These are phyloP conservation scores for Dicorynia guianensis DNA, from an alignment of 306 rosid genomes.

Conservation along the genomic window DNA sequence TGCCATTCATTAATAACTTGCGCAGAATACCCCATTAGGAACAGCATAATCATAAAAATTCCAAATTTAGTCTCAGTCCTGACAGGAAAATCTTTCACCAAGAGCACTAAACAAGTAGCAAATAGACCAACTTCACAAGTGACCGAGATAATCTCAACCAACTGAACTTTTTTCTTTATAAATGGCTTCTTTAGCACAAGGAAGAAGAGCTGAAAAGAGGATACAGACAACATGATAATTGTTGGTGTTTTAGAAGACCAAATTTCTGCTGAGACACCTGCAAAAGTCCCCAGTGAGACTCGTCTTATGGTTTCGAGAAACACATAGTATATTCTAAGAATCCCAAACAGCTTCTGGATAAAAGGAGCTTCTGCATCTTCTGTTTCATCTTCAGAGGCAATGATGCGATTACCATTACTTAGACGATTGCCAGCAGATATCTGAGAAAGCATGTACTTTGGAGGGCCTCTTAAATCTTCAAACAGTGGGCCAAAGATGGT, in stretches of 20 bases:
- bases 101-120: slow-evolving; percentile 55
- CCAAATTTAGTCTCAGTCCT: slow-evolving; percentile 56
- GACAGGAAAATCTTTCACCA: slow-evolving; percentile 54
- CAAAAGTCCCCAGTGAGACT: slow-evolving; percentile 64
- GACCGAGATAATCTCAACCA: slow-evolving; percentile 78
- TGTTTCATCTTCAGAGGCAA: slow-evolving; percentile 88
- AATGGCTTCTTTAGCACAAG: slow-evolving; percentile 92
- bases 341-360: slow-evolving; percentile 91
- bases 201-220: slow-evolving; percentile 87
- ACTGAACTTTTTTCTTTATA: slow-evolving; percentile 86
- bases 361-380: slow-evolving; percentile 97
- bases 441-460: slow-evolving; percentile 97
- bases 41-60: slow-evolving; percentile 65
- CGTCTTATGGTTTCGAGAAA: slow-evolving; percentile 72
- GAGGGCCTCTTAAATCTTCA: slow-evolving; percentile 95
- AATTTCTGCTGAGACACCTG: slow-evolving; percentile 62
- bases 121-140: slow-evolving; percentile 68
- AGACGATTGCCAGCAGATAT: slow-evolving; percentile 57
- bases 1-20: slow-evolving; percentile 77
- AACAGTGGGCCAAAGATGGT: slow-evolving; percentile 77
- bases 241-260: slow-evolving; percentile 56
- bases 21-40: slow-evolving; percentile 63
- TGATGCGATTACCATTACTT: slow-evolving; percentile 63
- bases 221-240: slow-evolving; percentile 54
- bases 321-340: slow-evolving; percentile 83